Conservation (phyloP, 768 basidiomycete genomes). For the Phanerodontia chrysosporium region DNA sequence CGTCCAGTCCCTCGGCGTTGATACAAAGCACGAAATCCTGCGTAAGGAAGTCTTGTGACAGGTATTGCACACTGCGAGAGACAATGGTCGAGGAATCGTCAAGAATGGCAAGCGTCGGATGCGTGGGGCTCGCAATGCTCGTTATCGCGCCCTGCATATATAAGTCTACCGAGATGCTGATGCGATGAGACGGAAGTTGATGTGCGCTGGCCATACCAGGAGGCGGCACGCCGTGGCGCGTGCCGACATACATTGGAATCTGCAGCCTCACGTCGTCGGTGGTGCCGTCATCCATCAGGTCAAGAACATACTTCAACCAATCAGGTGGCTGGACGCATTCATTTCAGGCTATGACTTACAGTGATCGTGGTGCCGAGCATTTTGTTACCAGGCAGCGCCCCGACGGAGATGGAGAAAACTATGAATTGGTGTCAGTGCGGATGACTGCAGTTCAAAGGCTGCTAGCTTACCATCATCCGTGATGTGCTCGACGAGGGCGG, state of each 20-base stretch:
- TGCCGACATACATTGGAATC: conserved; percentile 45
- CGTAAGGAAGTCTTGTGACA: conserved; percentile 38
- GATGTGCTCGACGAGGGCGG: conserved; percentile 45
- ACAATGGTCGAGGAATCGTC: conserved; percentile 29
- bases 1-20: conserved; percentile 44
- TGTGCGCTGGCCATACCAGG: conserved; percentile 29
- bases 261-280: conserved; percentile 49
- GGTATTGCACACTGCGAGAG: conserved; percentile 28
- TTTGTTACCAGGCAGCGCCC: conserved; percentile 41
- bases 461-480: conserved; percentile 44
- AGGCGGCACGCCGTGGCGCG: conserved; percentile 48
- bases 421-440: not conserved
- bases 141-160: conserved; percentile 45
- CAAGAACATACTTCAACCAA: conserved; percentile 36
- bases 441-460: not conserved
- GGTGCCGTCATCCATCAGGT: conserved; percentile 24
- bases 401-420: conserved; percentile 15
- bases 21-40: conserved; percentile 50
- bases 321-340: not conserved
- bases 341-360: not conserved
- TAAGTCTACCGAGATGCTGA: conserved; percentile 41
- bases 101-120: conserved; percentile 29
- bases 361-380: conserved; percentile 39
- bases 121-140: conserved; percentile 41
- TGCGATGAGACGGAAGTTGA: conserved; percentile 23